Evolutionary conservation across 1,284 basidiomycete species (phyloP).

Genomic region (Ustilago shanxiensis): DNA sequence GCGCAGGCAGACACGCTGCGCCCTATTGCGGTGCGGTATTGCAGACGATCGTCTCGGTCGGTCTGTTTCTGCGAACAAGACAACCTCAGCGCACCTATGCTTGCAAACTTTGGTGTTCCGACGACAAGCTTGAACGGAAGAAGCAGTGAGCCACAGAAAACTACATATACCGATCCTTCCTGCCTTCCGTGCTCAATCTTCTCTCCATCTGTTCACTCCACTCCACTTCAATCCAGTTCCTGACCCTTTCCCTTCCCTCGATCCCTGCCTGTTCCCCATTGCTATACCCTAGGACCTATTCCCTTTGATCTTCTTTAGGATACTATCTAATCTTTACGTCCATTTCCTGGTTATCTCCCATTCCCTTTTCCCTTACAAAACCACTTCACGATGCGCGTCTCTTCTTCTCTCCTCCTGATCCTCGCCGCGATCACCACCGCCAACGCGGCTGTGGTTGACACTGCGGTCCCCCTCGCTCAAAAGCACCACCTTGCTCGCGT

Average conservation of each 20-base stretch:
- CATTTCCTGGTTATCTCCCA: not conserved
- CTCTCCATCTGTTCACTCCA: constrained; percentile 26
- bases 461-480: constrained; percentile 6
- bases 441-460: constrained; percentile 29
- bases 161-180: constrained; percentile 21
- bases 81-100: not conserved
- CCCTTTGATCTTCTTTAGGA: not conserved
- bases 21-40: not conserved
- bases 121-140: not conserved
- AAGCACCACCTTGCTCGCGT: constrained; percentile 26
- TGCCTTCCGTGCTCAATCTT: not conserved
- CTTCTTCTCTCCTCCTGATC: constrained; percentile 32
- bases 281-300: constrained; percentile 1
- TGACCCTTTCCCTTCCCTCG: not conserved
- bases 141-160: not conserved
- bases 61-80: not conserved
- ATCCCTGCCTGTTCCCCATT: constrained; percentile 6
- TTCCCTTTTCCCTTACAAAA: not conserved
- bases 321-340: not conserved
- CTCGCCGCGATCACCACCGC: constrained; percentile 33
- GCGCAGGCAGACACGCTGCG: too few species aligned
- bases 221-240: constrained; percentile 14
- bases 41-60: not conserved
- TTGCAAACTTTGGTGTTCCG: constrained; percentile 1
- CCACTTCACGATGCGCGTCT: constrained; percentile 32